A percentile compares a stretch with the other conserved stretches of the same genome.
Conservation (phyloP, 768 basidiomycete species). For the Panaeolus papilionaceus region DNA sequence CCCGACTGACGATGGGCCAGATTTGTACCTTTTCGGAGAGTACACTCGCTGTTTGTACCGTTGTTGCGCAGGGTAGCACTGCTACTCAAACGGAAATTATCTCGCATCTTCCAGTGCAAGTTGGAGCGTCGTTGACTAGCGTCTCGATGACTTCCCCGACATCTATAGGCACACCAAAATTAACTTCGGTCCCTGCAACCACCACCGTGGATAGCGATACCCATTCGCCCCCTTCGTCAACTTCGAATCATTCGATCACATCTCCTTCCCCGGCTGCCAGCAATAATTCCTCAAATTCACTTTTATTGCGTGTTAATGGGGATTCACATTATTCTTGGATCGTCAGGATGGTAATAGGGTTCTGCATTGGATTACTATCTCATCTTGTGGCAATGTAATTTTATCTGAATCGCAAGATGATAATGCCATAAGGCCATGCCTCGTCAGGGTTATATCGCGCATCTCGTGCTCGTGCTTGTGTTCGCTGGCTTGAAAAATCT, state of each 20-base stretch:
- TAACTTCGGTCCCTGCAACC: constrained; percentile 7
- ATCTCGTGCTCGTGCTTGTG: constrained; percentile 12
- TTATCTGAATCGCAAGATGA: constrained; percentile 14
- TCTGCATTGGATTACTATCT: constrained; percentile 13
- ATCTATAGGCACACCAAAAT: background rate
- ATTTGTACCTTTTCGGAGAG: constrained; percentile 31
- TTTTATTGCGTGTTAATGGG: background rate
- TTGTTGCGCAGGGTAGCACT: constrained; percentile 32
- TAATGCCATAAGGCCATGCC: constrained; percentile 13
- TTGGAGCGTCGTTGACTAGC: constrained; percentile 9
- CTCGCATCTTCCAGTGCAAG: constrained; percentile 27
- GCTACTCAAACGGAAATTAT: constrained; percentile 33
- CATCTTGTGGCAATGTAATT: constrained; percentile 14
- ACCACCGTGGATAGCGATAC: constrained; percentile 1
- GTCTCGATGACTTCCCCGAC: constrained; percentile 1
- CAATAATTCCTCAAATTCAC: constrained; percentile 1
- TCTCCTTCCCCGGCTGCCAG: constrained; percentile 9
- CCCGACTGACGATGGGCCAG: constrained; percentile 32
- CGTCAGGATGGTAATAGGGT: constrained; percentile 14
- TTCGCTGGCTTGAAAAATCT: constrained; percentile 7
- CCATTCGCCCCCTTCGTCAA: constrained; percentile 8
- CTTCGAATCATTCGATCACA: constrained; percentile 13
- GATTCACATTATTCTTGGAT: constrained; percentile 13
- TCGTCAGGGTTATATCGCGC: constrained; percentile 12
- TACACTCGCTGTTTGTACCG: constrained; percentile 33